These are phyloP conservation scores for Diaporthe sp. DNA, from an alignment of 2,329 filamentous ascomycete species.

Conservation along the genomic window DNA sequence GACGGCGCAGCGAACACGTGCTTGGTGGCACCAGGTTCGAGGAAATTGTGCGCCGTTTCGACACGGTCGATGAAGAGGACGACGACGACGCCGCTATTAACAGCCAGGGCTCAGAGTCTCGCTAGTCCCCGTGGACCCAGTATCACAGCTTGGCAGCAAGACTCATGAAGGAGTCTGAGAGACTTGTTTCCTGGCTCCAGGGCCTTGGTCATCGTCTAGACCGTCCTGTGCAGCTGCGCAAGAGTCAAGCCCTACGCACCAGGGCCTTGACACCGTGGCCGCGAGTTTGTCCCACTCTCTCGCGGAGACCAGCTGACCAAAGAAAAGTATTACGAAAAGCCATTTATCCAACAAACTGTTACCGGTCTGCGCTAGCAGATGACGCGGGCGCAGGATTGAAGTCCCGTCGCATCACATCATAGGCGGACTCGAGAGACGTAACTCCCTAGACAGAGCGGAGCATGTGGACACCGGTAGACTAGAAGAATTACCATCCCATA, in stretches of 20 bases:
- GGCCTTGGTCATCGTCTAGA: constrained; percentile 16
- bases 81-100: constrained; percentile 38
- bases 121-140: constrained; percentile 33
- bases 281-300: not conserved
- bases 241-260: constrained; percentile 1
- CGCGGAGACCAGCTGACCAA: not conserved
- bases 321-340: constrained; percentile 20
- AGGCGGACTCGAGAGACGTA: not conserved
- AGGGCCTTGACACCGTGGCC: not conserved
- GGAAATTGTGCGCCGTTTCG: constrained; percentile 68
- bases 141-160: constrained; percentile 26
- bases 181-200: constrained; percentile 7
- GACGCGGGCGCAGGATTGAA: not conserved
- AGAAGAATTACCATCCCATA: constrained; percentile 32
- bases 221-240: constrained; percentile 12
- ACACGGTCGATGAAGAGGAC: constrained; percentile 20
- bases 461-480: constrained; percentile 33
- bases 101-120: constrained; percentile 39
- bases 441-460: constrained; percentile 30
- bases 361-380: not conserved
- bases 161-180: not conserved
- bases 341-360: constrained; percentile 18
- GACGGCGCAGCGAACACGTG: constrained; percentile 81
- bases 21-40: constrained; percentile 85
- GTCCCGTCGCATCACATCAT: not conserved